These are phyloP conservation scores for Chrysosphaeria jannelii DNA, from an alignment of 2,329 filamentous ascomycete species.

Conservation along the genomic window DNA sequence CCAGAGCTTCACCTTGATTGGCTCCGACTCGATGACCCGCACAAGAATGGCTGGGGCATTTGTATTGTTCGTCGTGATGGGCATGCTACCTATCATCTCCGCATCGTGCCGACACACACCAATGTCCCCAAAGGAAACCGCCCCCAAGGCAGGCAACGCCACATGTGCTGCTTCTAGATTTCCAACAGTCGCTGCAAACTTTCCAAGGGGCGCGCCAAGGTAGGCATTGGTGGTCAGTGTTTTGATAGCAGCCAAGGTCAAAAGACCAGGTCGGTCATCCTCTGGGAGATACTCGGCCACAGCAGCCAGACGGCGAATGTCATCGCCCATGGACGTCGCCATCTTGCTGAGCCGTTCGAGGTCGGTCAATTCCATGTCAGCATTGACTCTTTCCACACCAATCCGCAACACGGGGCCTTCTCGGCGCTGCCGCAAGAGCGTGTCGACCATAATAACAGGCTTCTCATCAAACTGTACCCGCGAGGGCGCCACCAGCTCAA, in stretches of 20 bases:
- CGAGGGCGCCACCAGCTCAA: slow-evolving; percentile 72
- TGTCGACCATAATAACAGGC: slow-evolving; percentile 87
- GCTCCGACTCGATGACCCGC: slow-evolving; percentile 79
- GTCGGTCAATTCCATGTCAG: slow-evolving; percentile 28
- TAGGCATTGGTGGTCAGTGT: slow-evolving; percentile 29
- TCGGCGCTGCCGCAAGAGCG: slow-evolving; percentile 53
- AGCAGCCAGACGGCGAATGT: slow-evolving; percentile 53
- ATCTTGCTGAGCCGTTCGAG: slow-evolving; percentile 36
- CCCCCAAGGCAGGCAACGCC: slow-evolving; percentile 53
- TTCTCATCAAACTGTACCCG: slow-evolving; percentile 63
- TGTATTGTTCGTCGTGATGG: background rate
- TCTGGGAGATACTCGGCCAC: slow-evolving; percentile 89
- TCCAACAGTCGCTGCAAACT: slow-evolving; percentile 22
- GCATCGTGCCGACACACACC: slow-evolving; percentile 29
- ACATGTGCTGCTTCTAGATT: slow-evolving; percentile 53
- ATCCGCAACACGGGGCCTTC: slow-evolving; percentile 62
- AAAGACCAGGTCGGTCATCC: slow-evolving; percentile 68
- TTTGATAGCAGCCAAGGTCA: slow-evolving; percentile 40
- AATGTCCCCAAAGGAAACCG: slow-evolving; percentile 38
- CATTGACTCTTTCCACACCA: too few species aligned
- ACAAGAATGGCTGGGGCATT: slow-evolving; percentile 39
- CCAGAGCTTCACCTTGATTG: slow-evolving; percentile 64
- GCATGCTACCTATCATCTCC: slow-evolving; percentile 16
- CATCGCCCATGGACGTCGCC: slow-evolving; percentile 40
- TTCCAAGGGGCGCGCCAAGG: slow-evolving; percentile 38